Evolutionary conservation across 176 grass and related monocot genomes (phyloP).

Genomic region (Oryza longistaminata): DNA sequence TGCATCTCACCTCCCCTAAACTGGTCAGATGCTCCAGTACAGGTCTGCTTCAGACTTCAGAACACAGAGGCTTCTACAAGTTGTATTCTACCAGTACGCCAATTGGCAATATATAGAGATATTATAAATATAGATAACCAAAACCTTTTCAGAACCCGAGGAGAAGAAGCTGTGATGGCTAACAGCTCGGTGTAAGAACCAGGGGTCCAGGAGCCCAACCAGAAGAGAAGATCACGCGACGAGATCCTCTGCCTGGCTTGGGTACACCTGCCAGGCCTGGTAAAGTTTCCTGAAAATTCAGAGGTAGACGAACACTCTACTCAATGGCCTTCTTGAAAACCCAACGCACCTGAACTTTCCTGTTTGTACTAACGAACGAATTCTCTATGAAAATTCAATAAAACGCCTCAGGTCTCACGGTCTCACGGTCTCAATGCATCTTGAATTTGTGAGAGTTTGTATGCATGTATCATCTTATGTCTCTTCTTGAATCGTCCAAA

Average conservation of each 20-base stretch:
- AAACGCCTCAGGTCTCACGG: background rate
- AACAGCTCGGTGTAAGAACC: background rate
- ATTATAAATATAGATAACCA: background rate
- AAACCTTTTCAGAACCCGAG: background rate
- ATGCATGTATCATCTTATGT: background rate
- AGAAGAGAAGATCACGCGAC: background rate
- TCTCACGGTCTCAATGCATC: too few species aligned
- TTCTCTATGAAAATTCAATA: background rate
- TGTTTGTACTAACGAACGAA: background rate
- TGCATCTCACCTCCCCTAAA: background rate
- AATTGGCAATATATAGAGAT: background rate
- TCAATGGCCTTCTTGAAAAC: background rate
- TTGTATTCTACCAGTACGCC: background rate
- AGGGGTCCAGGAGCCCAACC: constrained; percentile 1
- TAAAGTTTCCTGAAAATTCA: constrained; percentile 4
- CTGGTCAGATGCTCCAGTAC: background rate
- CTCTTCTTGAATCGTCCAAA: background rate
- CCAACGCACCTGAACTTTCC: background rate
- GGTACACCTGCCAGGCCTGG: background rate
- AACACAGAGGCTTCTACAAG: background rate
- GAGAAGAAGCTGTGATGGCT: background rate
- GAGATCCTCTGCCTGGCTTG: background rate
- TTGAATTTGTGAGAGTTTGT: background rate
- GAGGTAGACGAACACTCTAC: constrained; percentile 14
- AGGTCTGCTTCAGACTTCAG: background rate